Conservation (phyloP, 257 asterid species). For the Nicotiana undulata region DNA sequence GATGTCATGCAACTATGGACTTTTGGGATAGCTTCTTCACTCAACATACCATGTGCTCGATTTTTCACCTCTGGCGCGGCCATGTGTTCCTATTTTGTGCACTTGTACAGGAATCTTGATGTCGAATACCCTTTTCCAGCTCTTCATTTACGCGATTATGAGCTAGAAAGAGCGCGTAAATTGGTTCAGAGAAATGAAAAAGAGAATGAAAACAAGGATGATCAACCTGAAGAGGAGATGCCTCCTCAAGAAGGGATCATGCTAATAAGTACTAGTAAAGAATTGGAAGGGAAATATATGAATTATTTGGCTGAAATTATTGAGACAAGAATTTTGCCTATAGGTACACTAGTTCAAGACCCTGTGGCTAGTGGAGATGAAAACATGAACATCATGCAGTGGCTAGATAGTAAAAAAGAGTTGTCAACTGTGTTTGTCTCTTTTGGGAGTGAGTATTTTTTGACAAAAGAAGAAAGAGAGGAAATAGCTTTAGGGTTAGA, state of each 20-base stretch:
- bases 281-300: slow-evolving; percentile 21
- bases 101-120: slow-evolving; percentile 17
- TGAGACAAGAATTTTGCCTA: slow-evolving; percentile 11
- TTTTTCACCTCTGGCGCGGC: slow-evolving; percentile 33
- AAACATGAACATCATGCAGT: slow-evolving; percentile 2
- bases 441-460: slow-evolving; percentile 36
- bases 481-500: slow-evolving; percentile 37
- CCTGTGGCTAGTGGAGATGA: slow-evolving; percentile 2
- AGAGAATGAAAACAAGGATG: neutral
- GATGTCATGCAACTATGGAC: slow-evolving; percentile 47
- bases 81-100: slow-evolving; percentile 27
- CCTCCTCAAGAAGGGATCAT: neutral
- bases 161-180: slow-evolving; percentile 5
- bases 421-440: slow-evolving; percentile 29
- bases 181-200: neutral
- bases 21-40: slow-evolving; percentile 9
- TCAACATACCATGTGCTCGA: slow-evolving; percentile 26
- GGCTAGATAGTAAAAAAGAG: slow-evolving; percentile 27
- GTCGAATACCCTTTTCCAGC: slow-evolving; percentile 15
- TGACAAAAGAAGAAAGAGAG: slow-evolving; percentile 17
- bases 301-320: slow-evolving; percentile 8
- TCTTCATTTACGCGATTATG: slow-evolving; percentile 25
- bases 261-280: slow-evolving; percentile 21
- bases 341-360: slow-evolving; percentile 30
- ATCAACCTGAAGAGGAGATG: neutral